Conservation (phyloP, 2,329 filamentous ascomycete species). For the Aspergillus luchuensis region DNA sequence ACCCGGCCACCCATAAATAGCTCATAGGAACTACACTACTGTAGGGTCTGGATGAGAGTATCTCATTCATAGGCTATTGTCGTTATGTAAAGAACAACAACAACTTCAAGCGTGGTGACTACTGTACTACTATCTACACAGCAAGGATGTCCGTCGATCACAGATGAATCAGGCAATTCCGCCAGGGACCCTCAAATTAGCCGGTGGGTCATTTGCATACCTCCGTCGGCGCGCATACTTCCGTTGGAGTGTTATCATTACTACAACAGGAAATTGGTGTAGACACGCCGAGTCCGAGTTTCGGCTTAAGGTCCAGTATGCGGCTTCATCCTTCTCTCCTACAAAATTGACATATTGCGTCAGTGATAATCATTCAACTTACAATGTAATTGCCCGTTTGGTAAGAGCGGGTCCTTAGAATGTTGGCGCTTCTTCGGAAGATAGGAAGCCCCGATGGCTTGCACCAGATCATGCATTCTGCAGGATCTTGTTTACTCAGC, state of each 20-base stretch:
- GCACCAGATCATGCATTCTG: too few relatives aligned
- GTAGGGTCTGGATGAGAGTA: not conserved
- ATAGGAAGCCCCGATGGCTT: too few relatives aligned
- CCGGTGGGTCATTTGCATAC: slow-evolving; percentile 4
- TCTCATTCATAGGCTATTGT: not conserved
- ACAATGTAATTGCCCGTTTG: too few relatives aligned
- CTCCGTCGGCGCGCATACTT: not conserved
- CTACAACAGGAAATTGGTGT: not conserved
- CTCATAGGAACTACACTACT: not conserved
- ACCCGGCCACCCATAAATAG: too few relatives aligned
- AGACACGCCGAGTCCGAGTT: not conserved
- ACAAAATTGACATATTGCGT: too few relatives aligned
- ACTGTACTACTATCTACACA: too few relatives aligned
- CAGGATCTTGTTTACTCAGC: too few relatives aligned
- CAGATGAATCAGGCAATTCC: not conserved
- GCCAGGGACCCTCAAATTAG: not conserved
- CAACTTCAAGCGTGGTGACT: not conserved
- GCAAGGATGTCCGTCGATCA: not conserved
- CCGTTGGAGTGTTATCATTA: not conserved
- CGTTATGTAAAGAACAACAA: not conserved
- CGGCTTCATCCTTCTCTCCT: too few relatives aligned
- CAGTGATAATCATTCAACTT: too few relatives aligned
- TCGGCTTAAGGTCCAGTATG: not conserved
- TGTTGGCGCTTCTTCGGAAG: too few relatives aligned
- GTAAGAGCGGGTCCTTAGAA: too few relatives aligned